phyloP scores from a whole-genome alignment of 2,329 filamentous ascomycete species.

The Myriosclerotinia duriaeana region DNA sequence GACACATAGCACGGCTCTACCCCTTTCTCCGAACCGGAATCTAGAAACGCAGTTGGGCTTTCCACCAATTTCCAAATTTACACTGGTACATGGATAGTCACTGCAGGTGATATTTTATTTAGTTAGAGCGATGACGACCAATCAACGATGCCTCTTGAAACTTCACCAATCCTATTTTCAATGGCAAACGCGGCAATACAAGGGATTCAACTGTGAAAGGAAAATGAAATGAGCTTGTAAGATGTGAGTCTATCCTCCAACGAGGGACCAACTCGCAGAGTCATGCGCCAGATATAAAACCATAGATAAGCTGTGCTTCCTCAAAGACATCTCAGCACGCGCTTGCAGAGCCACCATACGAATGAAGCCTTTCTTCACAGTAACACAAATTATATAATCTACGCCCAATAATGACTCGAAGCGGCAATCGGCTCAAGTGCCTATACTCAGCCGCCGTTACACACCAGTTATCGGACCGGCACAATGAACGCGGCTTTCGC shows the following conservation, averaged over 20 bases:
- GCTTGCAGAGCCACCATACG: neutral
- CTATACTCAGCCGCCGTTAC: slow-evolving; percentile 13
- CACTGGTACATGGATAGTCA: neutral
- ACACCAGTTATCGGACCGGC: slow-evolving; percentile 7
- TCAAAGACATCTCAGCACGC: neutral
- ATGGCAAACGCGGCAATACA: neutral
- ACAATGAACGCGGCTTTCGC: slow-evolving; percentile 3
- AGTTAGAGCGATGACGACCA: neutral
- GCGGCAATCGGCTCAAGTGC: slow-evolving; percentile 2
- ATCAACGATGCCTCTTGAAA: neutral
- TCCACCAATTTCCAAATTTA: neutral
- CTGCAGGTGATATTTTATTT: neutral
- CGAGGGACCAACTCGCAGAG: neutral
- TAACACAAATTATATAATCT: neutral
- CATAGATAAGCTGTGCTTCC: neutral
- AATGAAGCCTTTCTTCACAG: neutral
- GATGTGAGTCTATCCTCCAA: neutral
- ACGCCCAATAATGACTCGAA: neutral
- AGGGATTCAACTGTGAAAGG: neutral
- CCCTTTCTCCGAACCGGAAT: neutral
- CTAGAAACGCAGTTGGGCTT: neutral
- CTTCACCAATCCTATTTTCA: neutral
- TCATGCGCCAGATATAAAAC: neutral
- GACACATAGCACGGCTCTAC: neutral
- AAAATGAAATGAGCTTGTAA: no score